Base-by-base conservation (phyloP, 176 grass and related monocot species). In the Secale cereale region DNA sequence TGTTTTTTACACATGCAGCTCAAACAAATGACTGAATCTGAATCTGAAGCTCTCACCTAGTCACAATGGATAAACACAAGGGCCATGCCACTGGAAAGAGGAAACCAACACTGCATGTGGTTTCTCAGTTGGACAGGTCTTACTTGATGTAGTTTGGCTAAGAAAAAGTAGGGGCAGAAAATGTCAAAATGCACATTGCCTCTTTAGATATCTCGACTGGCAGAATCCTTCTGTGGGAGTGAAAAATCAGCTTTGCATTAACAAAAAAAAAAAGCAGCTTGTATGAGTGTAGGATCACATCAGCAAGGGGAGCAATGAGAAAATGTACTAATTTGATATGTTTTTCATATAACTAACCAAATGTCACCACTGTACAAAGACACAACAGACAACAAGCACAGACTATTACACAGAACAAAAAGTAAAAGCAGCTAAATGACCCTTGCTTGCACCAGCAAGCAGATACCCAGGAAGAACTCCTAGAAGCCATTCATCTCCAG, bases 401-500 rank as follows among this genome's bases (percentile, higher is more conserved):
- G 70, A 65, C 81, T 89, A 85, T 87, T 67, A 86, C 68, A 86
- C 50, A 70, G 87, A 80, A 30, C 30, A 40, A 41, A 78, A 35
- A 60, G 46, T 74, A 33, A 43, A 32, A 66, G 80, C 52, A 87
- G 72, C 72, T 68, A 85, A 74, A 77, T 33, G 70, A 70, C 27
- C 43, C 30, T 69, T 73, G 27, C 22, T 19, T 13, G 62, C 65
- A 61, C 33, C 28, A 78, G 81, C n/a, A 70, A 69, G 66, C 86
- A 68, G 43, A 73, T 72, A 16, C 2, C 73, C 52, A 67, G 9
- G 14, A 68, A 8, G 1, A 86, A 76, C 66, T 81, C 84, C 81
- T 90, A 97, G 88, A 97, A 97, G 56, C 94, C 94, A 85, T 97
- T 97, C 94, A 97, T 97, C 80, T 97, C 94, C 43, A 97, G 59